phyloP scores from a whole-genome alignment of 1,284 basidiomycete genomes.

The Schizophyllum amplum region DNA sequence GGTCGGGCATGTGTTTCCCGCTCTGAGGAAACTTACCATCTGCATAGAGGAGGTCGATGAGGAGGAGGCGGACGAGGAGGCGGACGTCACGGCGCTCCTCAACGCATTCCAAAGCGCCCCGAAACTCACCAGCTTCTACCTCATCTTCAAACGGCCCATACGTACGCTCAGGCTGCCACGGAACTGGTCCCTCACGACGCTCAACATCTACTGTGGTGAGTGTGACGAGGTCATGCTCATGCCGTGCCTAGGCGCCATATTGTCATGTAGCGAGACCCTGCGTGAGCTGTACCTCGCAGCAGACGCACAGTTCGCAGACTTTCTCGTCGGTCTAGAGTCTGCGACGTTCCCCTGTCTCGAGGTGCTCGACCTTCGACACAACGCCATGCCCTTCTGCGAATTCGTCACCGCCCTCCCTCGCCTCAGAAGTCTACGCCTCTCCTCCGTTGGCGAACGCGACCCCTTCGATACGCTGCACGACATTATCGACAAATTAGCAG shows the following conservation, averaged over 20 bases:
- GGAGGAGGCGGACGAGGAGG: not conserved
- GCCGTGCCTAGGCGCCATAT: not conserved
- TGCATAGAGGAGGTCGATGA: not conserved
- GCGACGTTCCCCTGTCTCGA: not conserved
- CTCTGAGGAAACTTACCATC: not conserved
- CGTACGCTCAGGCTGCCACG: not conserved
- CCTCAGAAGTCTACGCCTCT: not conserved
- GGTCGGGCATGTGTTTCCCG: not conserved
- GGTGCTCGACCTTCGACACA: not conserved
- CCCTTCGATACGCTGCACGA: no score
- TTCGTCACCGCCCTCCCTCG: not conserved
- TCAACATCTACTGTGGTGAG: not conserved
- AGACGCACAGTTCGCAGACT: not conserved
- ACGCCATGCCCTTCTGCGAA: not conserved
- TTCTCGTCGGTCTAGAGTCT: not conserved
- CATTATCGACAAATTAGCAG: no score
- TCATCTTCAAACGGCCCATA: not conserved
- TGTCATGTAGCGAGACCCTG: not conserved
- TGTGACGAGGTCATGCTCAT: not conserved
- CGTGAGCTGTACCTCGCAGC: not conserved
- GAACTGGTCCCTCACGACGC: not conserved
- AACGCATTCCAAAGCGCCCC: not conserved
- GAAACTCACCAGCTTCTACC: not conserved
- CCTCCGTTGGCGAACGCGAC: not conserved
- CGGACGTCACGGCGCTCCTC: not conserved